Conservation (phyloP, 306 rosid species). For the Fagus crenata region DNA sequence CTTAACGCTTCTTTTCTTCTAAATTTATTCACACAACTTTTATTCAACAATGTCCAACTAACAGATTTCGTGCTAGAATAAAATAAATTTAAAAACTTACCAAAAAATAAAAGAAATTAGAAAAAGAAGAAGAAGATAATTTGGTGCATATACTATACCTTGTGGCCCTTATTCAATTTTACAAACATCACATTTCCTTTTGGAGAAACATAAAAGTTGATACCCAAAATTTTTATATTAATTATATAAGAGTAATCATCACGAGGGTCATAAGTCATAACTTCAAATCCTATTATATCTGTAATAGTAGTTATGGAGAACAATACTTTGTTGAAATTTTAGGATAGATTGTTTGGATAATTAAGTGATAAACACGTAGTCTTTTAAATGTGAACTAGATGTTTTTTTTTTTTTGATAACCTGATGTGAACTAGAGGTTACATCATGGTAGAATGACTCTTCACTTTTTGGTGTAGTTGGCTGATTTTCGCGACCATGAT, state of each 20-base stretch:
- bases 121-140: too few relatives aligned
- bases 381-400: too few relatives aligned
- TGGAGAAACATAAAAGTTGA: not conserved
- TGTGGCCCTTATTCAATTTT: too few relatives aligned
- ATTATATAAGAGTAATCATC: not conserved
- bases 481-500: not conserved
- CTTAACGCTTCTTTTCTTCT: conserved; percentile 27
- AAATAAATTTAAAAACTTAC: too few relatives aligned
- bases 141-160: too few relatives aligned
- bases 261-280: too few relatives aligned
- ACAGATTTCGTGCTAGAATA: not conserved
- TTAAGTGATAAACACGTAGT: not conserved
- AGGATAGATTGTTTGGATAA: not conserved
- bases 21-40: not conserved
- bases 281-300: too few relatives aligned
- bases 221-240: not conserved
- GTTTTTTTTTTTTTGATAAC: too few relatives aligned
- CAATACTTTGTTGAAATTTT: too few relatives aligned
- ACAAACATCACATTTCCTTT: too few relatives aligned
- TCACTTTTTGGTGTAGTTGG: not conserved
- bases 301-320: too few relatives aligned
- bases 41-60: not conserved
- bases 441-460: not conserved
- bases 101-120: too few relatives aligned
- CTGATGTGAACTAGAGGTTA: not conserved